Conservation (phyloP, 2,329 filamentous ascomycete species). For the Aspergillus fijiensis region DNA sequence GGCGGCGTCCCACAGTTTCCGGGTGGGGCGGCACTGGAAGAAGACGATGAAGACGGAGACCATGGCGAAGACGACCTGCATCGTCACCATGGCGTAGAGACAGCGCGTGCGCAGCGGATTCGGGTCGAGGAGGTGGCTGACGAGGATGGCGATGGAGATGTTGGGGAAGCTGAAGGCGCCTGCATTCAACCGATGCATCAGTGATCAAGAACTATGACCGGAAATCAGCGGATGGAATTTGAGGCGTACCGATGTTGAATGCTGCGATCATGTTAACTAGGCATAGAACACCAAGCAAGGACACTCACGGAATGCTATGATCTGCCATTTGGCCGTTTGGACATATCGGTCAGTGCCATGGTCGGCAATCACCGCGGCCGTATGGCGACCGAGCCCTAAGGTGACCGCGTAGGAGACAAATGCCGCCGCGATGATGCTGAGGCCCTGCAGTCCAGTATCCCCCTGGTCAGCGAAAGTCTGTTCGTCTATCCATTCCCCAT, state of each 20-base stretch:
- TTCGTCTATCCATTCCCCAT: too few relatives aligned
- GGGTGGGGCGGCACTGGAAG: constrained; percentile 24
- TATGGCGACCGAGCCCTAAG: constrained; percentile 28
- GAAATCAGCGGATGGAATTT: neutral
- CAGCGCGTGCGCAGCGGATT: constrained; percentile 19
- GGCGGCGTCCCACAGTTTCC: constrained; percentile 24
- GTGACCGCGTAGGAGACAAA: constrained; percentile 27
- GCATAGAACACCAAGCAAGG: too few relatives aligned
- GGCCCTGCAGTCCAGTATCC: constrained; percentile 13
- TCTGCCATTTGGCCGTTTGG: constrained; percentile 25
- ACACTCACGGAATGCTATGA: constrained; percentile 25
- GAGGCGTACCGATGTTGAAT: constrained; percentile 25
- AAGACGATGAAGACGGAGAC: constrained; percentile 27
- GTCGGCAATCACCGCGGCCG: constrained; percentile 25
- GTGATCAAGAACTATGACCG: neutral
- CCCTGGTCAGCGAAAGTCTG: neutral
- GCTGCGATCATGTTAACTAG: constrained; percentile 6
- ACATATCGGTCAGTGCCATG: constrained; percentile 20
- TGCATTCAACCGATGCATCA: neutral
- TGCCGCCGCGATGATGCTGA: constrained; percentile 28
- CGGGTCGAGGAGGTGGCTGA: constrained; percentile 27
- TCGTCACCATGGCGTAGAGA: constrained; percentile 23
- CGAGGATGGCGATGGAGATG: constrained; percentile 29
- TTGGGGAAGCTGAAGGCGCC: constrained; percentile 30
- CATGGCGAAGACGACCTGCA: constrained; percentile 27